Evolutionary conservation across 495 filamentous ascomycete genomes (phyloP).

Genomic region (Evernia prunastri): DNA sequence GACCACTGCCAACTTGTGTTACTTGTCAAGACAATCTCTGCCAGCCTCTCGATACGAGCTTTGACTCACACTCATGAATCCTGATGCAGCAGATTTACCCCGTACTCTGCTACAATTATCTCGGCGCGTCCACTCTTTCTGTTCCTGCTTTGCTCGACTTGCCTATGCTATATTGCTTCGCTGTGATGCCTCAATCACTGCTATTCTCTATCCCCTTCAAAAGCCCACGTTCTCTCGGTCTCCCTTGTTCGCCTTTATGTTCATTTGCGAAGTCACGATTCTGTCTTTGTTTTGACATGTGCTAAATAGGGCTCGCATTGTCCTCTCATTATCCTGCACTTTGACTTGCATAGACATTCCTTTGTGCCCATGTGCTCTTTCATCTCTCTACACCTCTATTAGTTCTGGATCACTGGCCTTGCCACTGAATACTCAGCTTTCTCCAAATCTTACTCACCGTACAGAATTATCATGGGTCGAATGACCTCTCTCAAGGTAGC

Average conservation of each 20-base stretch:
- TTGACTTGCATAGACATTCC: constrained; percentile 11
- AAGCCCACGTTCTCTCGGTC: not conserved
- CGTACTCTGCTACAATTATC: constrained; percentile 5
- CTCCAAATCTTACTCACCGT: constrained; percentile 5
- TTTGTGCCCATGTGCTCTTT: constrained; percentile 15
- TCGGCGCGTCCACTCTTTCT: constrained; percentile 14
- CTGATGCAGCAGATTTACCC: not conserved
- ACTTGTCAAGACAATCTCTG: not conserved
- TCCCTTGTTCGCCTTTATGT: constrained; percentile 6
- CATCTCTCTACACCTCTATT: not conserved
- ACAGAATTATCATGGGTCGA: constrained; percentile 18
- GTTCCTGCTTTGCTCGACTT: constrained; percentile 10
- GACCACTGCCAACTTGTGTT: constrained; percentile 2
- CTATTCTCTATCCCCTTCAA: constrained; percentile 12
- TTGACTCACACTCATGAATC: not conserved
- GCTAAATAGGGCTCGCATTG: constrained; percentile 22
- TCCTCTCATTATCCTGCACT: constrained; percentile 12
- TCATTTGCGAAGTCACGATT: constrained; percentile 1
- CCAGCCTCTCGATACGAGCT: constrained; percentile 18
- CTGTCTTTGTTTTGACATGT: constrained; percentile 16
- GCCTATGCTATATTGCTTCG: constrained; percentile 1
- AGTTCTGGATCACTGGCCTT: constrained; percentile 4
- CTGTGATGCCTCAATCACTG: not conserved
- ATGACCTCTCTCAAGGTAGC: constrained; percentile 27
- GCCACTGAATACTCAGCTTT: not conserved